Conservation (phyloP, 202 grass and related monocot species). For the Hordeum pubiflorum region DNA sequence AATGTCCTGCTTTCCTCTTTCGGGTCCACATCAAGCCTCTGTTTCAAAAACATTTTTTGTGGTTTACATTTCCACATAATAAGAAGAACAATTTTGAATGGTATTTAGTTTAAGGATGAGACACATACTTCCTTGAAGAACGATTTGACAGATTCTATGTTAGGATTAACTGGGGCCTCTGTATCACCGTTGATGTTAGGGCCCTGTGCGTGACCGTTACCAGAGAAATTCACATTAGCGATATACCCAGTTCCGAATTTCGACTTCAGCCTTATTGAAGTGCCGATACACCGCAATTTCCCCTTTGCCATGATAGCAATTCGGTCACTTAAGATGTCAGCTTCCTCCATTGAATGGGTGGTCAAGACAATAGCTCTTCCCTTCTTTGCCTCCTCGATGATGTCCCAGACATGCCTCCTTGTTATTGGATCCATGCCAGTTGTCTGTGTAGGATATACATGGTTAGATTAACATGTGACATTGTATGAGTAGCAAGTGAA, state of each 20-base stretch:
- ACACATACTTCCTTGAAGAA: constrained; percentile 84
- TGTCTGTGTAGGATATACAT: constrained; percentile 48
- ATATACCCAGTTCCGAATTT: constrained; percentile 95
- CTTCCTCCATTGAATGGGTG: constrained; percentile 98
- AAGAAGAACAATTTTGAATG: not conserved
- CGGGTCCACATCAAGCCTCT: constrained; percentile 57
- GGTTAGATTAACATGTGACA: constrained; percentile 8
- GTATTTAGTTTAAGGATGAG: constrained; percentile 9
- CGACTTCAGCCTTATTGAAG: constrained; percentile 88
- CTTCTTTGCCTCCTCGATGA: constrained; percentile 95
- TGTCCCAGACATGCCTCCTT: constrained; percentile 93
- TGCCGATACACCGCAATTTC: constrained; percentile 87
- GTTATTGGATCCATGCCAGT: constrained; percentile 99
- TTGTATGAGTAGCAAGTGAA: not conserved
- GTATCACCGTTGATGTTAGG: constrained; percentile 30
- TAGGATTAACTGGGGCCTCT: constrained; percentile 31
- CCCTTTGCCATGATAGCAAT: constrained; percentile 99
- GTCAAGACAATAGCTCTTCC: constrained; percentile 96
- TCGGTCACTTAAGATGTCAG: constrained; percentile 83
- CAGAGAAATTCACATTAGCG: constrained; percentile 81
- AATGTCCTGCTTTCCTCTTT: constrained; percentile 86
- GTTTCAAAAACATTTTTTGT: constrained; percentile 6
- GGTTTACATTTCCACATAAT: not conserved
- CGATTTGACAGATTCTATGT: constrained; percentile 58
- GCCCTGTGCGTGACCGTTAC: constrained; percentile 39